Conservation (phyloP, 2,329 filamentous ascomycete species). For the Pseudopithomyces maydicus region DNA sequence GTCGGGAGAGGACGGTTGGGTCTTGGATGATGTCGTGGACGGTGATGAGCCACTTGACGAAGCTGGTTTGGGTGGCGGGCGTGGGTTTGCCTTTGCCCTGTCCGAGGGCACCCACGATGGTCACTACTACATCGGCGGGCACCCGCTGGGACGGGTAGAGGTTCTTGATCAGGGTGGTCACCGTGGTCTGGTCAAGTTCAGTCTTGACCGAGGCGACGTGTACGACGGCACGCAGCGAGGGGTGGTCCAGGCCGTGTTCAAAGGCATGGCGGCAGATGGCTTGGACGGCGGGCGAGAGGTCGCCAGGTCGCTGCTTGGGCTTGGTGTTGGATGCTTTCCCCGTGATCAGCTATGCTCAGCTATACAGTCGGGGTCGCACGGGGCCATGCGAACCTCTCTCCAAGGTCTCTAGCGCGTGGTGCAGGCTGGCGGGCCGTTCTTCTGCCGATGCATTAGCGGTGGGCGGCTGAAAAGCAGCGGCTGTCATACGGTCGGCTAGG, state of each 20-base stretch:
- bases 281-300: slow-evolving; percentile 68
- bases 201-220: slow-evolving; percentile 69
- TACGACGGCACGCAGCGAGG: slow-evolving; percentile 66
- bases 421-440: slow-evolving; percentile 31
- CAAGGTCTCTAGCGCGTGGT: slow-evolving; percentile 43
- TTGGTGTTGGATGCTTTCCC: slow-evolving; percentile 50
- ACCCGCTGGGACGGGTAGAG: slow-evolving; percentile 75
- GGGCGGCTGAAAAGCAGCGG: slow-evolving; percentile 9
- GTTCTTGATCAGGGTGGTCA: slow-evolving; percentile 71
- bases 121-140: slow-evolving; percentile 64
- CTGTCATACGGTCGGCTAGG: slow-evolving; percentile 29
- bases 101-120: slow-evolving; percentile 74
- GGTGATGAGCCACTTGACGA: slow-evolving; percentile 80
- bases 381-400: slow-evolving; percentile 37
- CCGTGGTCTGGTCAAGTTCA: slow-evolving; percentile 76
- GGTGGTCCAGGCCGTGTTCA: slow-evolving; percentile 68
- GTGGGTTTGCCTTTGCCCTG: slow-evolving; percentile 78
- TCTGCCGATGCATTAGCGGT: slow-evolving; percentile 34
- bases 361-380: no score
- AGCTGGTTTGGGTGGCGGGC: slow-evolving; percentile 69
- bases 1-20: slow-evolving; percentile 65
- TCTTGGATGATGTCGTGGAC: slow-evolving; percentile 74
- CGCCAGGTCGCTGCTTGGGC: slow-evolving; percentile 67
- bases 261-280: slow-evolving; percentile 67
- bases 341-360: slow-evolving; percentile 28